Base-by-base conservation (phyloP, 2,329 filamentous ascomycete species). In the Exophiala lecanii-corni region DNA sequence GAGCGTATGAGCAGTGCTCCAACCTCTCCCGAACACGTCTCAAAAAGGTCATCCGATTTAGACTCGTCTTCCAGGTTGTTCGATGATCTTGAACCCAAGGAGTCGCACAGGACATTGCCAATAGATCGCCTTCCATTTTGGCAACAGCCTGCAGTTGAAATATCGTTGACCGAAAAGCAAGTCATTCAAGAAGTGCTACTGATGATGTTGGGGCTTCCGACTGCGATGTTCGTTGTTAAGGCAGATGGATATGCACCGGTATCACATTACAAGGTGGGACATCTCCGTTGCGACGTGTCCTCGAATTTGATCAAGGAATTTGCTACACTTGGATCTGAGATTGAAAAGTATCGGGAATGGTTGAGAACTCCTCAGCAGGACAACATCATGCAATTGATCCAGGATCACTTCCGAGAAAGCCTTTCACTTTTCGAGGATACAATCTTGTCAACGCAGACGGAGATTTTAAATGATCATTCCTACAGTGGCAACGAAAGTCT, bases 161-260 rank as follows among this genome's bases (percentile, higher is more conserved):
- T 39, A 5, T 15, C 23, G 4, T 23, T 91, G 4, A 78, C 84
- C 0, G 89, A 95, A 59, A 69, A 85, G 1, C 81, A 89, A 51
- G 70, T 82, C 9, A 68, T 89, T 18, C 79, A 88, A 36, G 89
- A 97, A 58, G 77, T 80, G 0, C 69, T 96, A 1, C 91, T 87
- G 56, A 94, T 96, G 86, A 74, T 97, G 0, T 78, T 80, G 41
- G 89, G 89, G 1, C 68, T 92, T 3, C 76, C 81, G 4, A 91
- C 85, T 2, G 82, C 80, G 2, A 59, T 95, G 1, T 95, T 89
- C 56, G 52, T 62, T 41, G 16, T 35, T 16, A 68, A 68, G 53
- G 53, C 50, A 16, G 43, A 65, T 17, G 43, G 31, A 5, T 13
- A 52, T n/a, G 26, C 21, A 5, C 34, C 25, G 23, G 38, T 39